These are phyloP conservation scores for Pyrenula aspistea DNA, from an alignment of 495 filamentous ascomycete species.

Conservation along the genomic window DNA sequence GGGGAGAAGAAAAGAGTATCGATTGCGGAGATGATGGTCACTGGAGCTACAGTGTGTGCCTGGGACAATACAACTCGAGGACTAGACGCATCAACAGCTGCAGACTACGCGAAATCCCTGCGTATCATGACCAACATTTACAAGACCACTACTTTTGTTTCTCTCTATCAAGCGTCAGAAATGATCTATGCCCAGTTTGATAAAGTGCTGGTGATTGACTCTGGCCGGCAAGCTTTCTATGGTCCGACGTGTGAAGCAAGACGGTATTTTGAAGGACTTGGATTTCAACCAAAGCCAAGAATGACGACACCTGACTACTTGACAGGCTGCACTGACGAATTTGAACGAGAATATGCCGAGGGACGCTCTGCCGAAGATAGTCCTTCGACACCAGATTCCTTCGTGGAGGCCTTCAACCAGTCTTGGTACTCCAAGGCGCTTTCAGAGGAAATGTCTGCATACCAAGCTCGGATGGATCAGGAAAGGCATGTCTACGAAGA, in stretches of 20 bases:
- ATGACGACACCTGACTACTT: slow-evolving; percentile 82
- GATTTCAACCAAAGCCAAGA: slow-evolving; percentile 65
- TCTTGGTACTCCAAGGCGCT: slow-evolving; percentile 46
- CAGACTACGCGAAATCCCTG: slow-evolving; percentile 60
- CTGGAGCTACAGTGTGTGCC: slow-evolving; percentile 56
- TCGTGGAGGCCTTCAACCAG: slow-evolving; percentile 55
- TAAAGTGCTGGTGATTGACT: slow-evolving; percentile 75
- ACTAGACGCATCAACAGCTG: slow-evolving; percentile 70
- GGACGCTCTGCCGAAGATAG: slow-evolving; percentile 49
- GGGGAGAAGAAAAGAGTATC: slow-evolving; percentile 63
- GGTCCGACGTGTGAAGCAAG: slow-evolving; percentile 58
- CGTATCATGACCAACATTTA: slow-evolving; percentile 69
- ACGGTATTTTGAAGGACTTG: slow-evolving; percentile 69
- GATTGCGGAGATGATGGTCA: slow-evolving; percentile 51
- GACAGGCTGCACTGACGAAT: slow-evolving; percentile 73
- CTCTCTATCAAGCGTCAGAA: slow-evolving; percentile 73
- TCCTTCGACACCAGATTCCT: slow-evolving; percentile 49
- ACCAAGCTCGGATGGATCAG: slow-evolving; percentile 44
- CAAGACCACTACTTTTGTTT: slow-evolving; percentile 68
- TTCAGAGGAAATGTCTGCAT: slow-evolving; percentile 53
- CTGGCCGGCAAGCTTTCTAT: slow-evolving; percentile 70
- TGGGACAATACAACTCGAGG: slow-evolving; percentile 85
- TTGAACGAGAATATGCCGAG: slow-evolving; percentile 63
- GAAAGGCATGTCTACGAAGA: slow-evolving; percentile 59
- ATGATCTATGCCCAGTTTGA: slow-evolving; percentile 80